Percentiles rank a stretch among this genome's conserved stretches.
phyloP scores from a whole-genome alignment of 371 early-diverging fungal genomes.

The Mortierella sp. region DNA sequence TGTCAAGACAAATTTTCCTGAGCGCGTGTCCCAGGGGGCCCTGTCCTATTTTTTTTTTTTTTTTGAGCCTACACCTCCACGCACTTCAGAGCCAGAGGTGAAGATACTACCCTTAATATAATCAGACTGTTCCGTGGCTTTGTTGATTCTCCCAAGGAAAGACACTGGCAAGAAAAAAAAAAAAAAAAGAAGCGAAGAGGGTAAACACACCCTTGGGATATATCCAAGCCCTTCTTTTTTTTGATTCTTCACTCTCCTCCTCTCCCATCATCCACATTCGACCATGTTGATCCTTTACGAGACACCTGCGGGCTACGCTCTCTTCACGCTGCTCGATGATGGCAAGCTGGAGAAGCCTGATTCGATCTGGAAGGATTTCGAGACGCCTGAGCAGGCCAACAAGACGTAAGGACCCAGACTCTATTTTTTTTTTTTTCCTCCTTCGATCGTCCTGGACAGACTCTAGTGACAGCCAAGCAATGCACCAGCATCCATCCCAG shows the following conservation, averaged over 20 bases:
- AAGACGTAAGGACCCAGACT: conserved; percentile 64
- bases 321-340: conserved; percentile 89
- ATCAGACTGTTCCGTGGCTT: too few relatives aligned
- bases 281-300: conserved; percentile 87
- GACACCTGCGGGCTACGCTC: conserved; percentile 94
- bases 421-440: neutral
- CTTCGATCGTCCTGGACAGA: neutral
- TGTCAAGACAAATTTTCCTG: too few relatives aligned
- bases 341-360: conserved; percentile 81
- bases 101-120: too few relatives aligned
- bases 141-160: too few relatives aligned
- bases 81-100: too few relatives aligned
- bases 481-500: neutral
- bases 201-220: conserved; percentile 15
- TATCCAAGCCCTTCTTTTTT: conserved; percentile 25
- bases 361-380: conserved; percentile 80
- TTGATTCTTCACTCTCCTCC: conserved; percentile 12
- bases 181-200: too few relatives aligned
- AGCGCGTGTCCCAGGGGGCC: too few relatives aligned
- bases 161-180: too few relatives aligned
- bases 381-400: conserved; percentile 82
- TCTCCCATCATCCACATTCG: conserved; percentile 94
- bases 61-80: too few relatives aligned
- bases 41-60: too few relatives aligned
- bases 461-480: neutral